Base-by-base conservation (phyloP, 208 protist species). In the Naegleria lovaniensis region DNA sequence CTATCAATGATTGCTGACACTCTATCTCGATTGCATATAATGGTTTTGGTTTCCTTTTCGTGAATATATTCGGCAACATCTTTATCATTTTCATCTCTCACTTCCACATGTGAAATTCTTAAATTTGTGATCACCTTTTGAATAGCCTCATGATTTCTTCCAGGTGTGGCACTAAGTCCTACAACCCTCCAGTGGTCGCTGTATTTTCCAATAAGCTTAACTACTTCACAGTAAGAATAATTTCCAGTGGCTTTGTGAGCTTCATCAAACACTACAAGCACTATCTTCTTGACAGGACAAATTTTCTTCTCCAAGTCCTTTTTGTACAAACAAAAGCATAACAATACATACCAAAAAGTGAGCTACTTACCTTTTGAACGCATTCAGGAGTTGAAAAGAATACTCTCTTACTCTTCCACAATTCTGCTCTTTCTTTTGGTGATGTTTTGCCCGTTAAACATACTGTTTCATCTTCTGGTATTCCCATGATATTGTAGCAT, bases 361-460 rank as follows among this genome's bases (percentile, higher is more conserved):
- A n/a, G n/a, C n/a, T 48, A 48, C 43, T 7, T 48, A 48, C 43
- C 43, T 48, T 48, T 48, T 91, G 39, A 13, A 96, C 16, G 15
- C 92, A 90, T n/a, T 95, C 93, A 1, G 95, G 92, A 13, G 94
- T 96, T 1, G 93, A n/a, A 91, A 96, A 97, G 36, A 97, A 96
- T n/a, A 96, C 59, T 29, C 95, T 67, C 83, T 95, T 95, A 0
- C n/a, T 67, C 6, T 89, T 25, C 95, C 94, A 96, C 19, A 90
- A 25, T 0, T 4, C 0, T 19, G 25, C 40, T 38, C 93, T 3
- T 16, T 85, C 39, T 0, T 5, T 2, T 6, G 87, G 51, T 0
- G 38, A n/a, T 5, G 91, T 48, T 33, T 43, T 90, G 40, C 93
- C 92, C 6, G 93, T 95, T 1, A 96, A 67, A 16, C 90, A 16